Evolutionary conservation across 1,284 basidiomycete genomes (phyloP), one percentile per base, ranked within the genome.

Genomic region (Hemileia vastatrix): DNA sequence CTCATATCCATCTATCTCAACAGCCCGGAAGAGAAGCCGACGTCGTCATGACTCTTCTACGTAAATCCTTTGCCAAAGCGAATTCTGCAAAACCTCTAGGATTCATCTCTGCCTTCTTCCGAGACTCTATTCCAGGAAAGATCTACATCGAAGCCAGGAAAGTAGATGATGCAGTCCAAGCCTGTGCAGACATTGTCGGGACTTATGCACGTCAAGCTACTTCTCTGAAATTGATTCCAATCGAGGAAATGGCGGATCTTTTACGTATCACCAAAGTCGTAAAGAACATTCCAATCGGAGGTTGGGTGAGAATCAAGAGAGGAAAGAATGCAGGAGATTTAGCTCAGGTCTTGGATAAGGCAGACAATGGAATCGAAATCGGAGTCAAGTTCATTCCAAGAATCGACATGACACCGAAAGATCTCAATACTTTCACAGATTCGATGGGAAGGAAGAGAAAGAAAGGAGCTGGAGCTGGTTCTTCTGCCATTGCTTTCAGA

Each of bases 191-290:
- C 24, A 67, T 75, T 11, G 71, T 70, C 3, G 72, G 73, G 56
- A 71, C 65, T 21, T 75, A 73, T n/a, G n/a, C n/a, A n/a, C n/a
- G n/a, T n/a, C n/a, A n/a, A n/a, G n/a, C n/a, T n/a, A n/a, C n/a
- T n/a, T 64, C 65, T 24, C 67, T 73, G 54, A 71, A 71, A 64
- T 68, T 74, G 52, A 71, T 75, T 11, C 73, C 73, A 40, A 74
- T 75, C 58, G 68, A 69, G 9, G 73, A 75, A 62, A 75, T 75
- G 73, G 72, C 73, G 18, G 72, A 74, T 51, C 59, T 75, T 62
- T 73, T 75, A 66, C 72, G 73, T 62, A 70, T 75, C 19, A 71
- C 72, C 45, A 75, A 74, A 64, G 68, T 68, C n/a, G 65, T 67
- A 40, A 67, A 71, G 54, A 69, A 74, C 53, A 68, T 75, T 59